Conservation (phyloP, 768 basidiomycete genomes). For the Epithele typhae region DNA sequence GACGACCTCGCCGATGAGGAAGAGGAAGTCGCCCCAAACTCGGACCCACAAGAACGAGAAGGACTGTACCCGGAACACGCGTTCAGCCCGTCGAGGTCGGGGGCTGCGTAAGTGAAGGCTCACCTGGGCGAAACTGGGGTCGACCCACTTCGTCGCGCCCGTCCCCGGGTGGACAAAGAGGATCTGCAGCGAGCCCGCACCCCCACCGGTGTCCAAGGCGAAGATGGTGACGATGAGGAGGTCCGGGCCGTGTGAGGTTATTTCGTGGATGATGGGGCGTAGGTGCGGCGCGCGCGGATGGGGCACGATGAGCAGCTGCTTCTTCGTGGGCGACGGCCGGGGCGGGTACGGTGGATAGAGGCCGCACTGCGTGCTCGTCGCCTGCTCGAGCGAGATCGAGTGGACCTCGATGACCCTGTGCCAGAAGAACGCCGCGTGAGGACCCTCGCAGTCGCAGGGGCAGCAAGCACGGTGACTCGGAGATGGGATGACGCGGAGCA, state of each 20-base stretch:
- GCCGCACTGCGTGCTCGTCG: conserved; percentile 3
- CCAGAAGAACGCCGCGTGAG: not conserved
- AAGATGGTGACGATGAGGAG: conserved; percentile 19
- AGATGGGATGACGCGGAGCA: not conserved
- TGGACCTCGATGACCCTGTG: conserved; percentile 16
- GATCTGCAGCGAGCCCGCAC: conserved; percentile 18
- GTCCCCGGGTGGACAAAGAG: conserved; percentile 16
- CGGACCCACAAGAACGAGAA: conserved; percentile 31
- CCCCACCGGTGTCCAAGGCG: conserved; percentile 15
- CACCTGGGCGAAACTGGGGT: conserved; percentile 16
- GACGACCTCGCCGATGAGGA: conserved; percentile 28
- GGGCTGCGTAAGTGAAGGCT: not conserved
- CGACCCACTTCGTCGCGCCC: conserved; percentile 20
- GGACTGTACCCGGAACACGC: conserved; percentile 16
- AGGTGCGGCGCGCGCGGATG: conserved; percentile 14
- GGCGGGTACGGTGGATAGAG: conserved; percentile 6
- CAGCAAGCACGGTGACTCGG: too few species aligned
- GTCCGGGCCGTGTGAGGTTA: conserved; percentile 8
- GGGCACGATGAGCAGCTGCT: conserved; percentile 8
- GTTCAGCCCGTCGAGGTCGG: not conserved
- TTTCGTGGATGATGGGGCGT: conserved; percentile 15
- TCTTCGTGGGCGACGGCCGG: conserved; percentile 1
- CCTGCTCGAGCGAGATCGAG: conserved; percentile 10
- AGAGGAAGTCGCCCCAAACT: conserved; percentile 27
- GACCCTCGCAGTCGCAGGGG: not conserved